These are phyloP conservation scores for Lathyrus aphaca DNA, from an alignment of 306 rosid species.

Conservation along the genomic window DNA sequence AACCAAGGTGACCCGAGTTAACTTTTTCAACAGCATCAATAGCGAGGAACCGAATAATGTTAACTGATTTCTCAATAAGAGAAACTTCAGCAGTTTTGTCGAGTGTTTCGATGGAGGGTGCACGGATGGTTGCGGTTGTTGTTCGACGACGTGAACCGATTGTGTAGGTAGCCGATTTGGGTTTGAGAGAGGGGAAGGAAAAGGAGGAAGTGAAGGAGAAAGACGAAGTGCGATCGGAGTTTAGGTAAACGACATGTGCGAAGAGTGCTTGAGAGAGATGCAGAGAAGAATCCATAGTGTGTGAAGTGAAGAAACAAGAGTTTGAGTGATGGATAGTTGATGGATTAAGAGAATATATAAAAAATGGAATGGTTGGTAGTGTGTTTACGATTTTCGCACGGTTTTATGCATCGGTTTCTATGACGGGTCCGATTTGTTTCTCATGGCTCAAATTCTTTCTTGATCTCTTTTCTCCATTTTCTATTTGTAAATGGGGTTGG, in stretches of 20 bases:
- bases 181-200: conserved; percentile 76
- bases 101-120: conserved; percentile 76
- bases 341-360: background rate
- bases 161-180: conserved; percentile 30
- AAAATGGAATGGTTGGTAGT: background rate
- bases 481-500: too few relatives aligned
- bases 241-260: conserved; percentile 66
- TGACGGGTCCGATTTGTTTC: too few relatives aligned
- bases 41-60: conserved; percentile 86
- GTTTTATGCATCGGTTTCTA: too few relatives aligned
- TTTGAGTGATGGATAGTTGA: background rate
- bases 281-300: conserved; percentile 52
- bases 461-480: too few relatives aligned
- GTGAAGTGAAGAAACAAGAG: too few relatives aligned
- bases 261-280: conserved; percentile 83
- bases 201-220: conserved; percentile 48
- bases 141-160: conserved; percentile 1
- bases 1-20: conserved; percentile 95
- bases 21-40: conserved; percentile 98
- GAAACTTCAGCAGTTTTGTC: conserved; percentile 78
- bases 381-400: too few relatives aligned
- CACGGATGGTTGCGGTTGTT: conserved; percentile 25
- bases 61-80: conserved; percentile 80
- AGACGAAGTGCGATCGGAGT: conserved; percentile 62
- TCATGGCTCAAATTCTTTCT: too few relatives aligned